Percentiles rank a stretch among this genome's conserved stretches.
Conservation (phyloP, 192 early-diverging fungal species). For the Lunasporangiospora selenospora region DNA sequence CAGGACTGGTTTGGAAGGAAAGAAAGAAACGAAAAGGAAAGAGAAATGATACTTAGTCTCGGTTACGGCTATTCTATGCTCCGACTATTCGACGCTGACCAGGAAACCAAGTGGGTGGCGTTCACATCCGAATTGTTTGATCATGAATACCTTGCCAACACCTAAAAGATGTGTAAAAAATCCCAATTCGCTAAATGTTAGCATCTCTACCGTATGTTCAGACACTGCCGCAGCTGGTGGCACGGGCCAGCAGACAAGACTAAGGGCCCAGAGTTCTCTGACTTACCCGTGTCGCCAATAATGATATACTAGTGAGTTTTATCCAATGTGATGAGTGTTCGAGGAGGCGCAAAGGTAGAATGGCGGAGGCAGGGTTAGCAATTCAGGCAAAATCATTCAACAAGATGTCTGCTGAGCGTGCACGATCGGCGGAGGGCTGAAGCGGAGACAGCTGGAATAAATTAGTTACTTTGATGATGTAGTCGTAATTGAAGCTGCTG, state of each 20-base stretch:
- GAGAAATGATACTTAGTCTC: too few relatives aligned
- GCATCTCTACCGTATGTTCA: not conserved
- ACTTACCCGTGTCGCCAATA: constrained; percentile 79
- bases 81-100: not conserved
- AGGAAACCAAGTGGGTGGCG: not conserved
- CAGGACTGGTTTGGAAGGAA: constrained; percentile 58
- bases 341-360: too few relatives aligned
- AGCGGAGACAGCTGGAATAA: not conserved
- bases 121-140: not conserved
- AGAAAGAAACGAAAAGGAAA: constrained; percentile 9
- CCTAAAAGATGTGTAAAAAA: constrained; percentile 50
- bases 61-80: not conserved
- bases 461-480: constrained; percentile 65
- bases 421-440: not conserved
- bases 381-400: too few relatives aligned
- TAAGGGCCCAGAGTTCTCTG: not conserved
- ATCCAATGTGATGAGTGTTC: too few relatives aligned
- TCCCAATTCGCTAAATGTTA: not conserved
- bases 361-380: too few relatives aligned
- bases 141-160: constrained; percentile 69
- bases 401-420: too few relatives aligned
- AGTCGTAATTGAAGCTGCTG: constrained; percentile 61
- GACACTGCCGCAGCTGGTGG: not conserved
- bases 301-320: constrained; percentile 85
- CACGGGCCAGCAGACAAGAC: not conserved